Base-by-base conservation (phyloP, 1,284 basidiomycete species). In the Leccinum solheimii region DNA sequence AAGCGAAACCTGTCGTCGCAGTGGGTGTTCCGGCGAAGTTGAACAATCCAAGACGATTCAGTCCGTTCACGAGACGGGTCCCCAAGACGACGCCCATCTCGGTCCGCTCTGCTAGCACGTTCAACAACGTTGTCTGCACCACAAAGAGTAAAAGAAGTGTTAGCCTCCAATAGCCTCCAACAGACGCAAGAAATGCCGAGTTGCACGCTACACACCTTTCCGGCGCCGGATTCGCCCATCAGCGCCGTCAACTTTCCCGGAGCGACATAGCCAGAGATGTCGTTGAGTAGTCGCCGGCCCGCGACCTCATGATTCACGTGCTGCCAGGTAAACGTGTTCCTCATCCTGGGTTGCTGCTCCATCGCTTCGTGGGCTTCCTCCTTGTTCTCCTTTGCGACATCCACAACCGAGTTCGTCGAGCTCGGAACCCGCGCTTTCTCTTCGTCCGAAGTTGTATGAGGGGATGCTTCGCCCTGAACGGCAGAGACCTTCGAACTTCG, bases 221-320 rank as follows among this genome's bases (percentile, higher is more conserved):
- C 88, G 1, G 88, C 87, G 49, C 94, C 95, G 14, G 90, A 91
- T 60, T 90, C 90, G 27, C 93, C 87, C 80, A 94, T 94, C 53
- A 91, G 78, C 32, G 84, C 89, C 0, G 87, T 90, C 60, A 96
- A 78, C 68, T 88, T 92, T 6, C 91, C 90, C 1, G 92, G 92
- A 21, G 84, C 85, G 48, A 94, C 93, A 74, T 85, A 96, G 0
- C 95, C 95, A 59, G 87, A 90, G 7, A 97, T 85, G 65, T 93
- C 83, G 68, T 94, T 84, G 62, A 96, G 78, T 7, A 96, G 81
- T 55, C 80, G 79, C 30, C 88, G 77, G 0, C 77, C 78, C 32
- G 80, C 79, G 30, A 94, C 86, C 40, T 82, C 79, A 69, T 92
- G 92, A 40, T 78, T 73, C 50, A 91, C 65, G 64, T 86, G 77